Conservation (phyloP, 139 green algal species). For the Raphidocelis subcapitata region DNA sequence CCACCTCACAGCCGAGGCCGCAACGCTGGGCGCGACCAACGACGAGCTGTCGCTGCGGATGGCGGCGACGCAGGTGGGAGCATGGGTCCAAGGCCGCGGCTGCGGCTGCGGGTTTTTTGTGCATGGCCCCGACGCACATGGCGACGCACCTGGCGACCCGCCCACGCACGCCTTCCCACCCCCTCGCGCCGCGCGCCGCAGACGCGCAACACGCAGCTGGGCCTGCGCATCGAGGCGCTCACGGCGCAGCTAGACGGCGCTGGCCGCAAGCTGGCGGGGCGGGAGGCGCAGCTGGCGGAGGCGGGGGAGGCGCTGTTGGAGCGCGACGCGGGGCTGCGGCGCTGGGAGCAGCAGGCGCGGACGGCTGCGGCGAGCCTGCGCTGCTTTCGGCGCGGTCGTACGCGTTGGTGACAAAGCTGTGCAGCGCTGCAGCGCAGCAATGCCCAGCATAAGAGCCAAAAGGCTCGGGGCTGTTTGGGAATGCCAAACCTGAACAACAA, state of each 20-base stretch:
- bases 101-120: too few relatives aligned
- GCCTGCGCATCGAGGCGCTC: slow-evolving; percentile 13
- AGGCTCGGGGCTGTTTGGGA: neutral
- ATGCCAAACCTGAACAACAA: neutral
- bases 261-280: slow-evolving; percentile 9
- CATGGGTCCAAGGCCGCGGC: too few relatives aligned
- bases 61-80: neutral
- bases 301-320: slow-evolving; percentile 7
- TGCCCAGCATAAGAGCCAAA: slow-evolving; percentile 10
- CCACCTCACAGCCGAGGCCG: slow-evolving; percentile 8
- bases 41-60: slow-evolving; percentile 12
- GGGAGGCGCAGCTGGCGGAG: neutral
- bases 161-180: too few relatives aligned
- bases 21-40: slow-evolving; percentile 23
- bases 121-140: too few relatives aligned
- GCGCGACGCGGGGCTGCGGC: slow-evolving; percentile 13
- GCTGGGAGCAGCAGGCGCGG: slow-evolving; percentile 15
- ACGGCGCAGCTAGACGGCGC: neutral
- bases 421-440: neutral
- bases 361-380: neutral
- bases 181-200: neutral
- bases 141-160: too few relatives aligned
- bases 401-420: too few relatives aligned
- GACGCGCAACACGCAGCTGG: slow-evolving; percentile 26
- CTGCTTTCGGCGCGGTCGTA: neutral